Evolutionary conservation across 2,329 filamentous ascomycete species (phyloP), one percentile per base, ranked within the genome.

Genomic region (Ceratocystis huliohia): DNA sequence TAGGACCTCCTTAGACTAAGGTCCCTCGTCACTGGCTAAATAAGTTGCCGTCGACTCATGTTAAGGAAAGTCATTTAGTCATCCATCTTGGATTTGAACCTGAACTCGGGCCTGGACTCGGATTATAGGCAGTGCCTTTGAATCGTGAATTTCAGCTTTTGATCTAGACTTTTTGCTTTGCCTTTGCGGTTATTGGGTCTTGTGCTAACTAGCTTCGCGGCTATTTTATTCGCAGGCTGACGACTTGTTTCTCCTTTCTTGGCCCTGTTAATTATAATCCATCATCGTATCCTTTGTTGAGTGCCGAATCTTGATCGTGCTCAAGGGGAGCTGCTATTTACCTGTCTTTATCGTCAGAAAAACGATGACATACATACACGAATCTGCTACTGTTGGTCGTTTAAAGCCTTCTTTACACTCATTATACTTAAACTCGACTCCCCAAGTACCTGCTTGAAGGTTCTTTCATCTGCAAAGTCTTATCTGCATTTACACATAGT

Each of bases 291-390:
- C 20, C 22, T 53, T 25, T 53, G 48, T 37, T 41, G 37, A 56
- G 22, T 41, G 33, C 33, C 17, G 37, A 33, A 61, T 65, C 28
- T 41, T 41, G 37, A 28, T 66, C 50, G 45, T 46, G 25, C 37
- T 33, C 48, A 63, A 20, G 56, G 10, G 37, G 17, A 45, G n/a
- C 50, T 33, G 28, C 61, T 30, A 65, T 65, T 53, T 22, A 28
- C n/a, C 20, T 50, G 59, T 50, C 44, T 25, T 48, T 63, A 62
- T 59, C 64, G 30, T 61, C 63, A 64, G 50, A 59, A 59, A 57
- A 59, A 68, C 66, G 67, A 68, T 68, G 17, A 64, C 50, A 41
- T 59, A 48, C 56, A 68, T 66, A 68, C 59, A 45, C 28, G 53
- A 33, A n/a, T 28, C 56, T 44, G 30, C 56, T 44, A 30, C 44